Evolutionary conservation across 2,329 filamentous ascomycete species (phyloP).

Genomic region (Epichloe glyceriae): DNA sequence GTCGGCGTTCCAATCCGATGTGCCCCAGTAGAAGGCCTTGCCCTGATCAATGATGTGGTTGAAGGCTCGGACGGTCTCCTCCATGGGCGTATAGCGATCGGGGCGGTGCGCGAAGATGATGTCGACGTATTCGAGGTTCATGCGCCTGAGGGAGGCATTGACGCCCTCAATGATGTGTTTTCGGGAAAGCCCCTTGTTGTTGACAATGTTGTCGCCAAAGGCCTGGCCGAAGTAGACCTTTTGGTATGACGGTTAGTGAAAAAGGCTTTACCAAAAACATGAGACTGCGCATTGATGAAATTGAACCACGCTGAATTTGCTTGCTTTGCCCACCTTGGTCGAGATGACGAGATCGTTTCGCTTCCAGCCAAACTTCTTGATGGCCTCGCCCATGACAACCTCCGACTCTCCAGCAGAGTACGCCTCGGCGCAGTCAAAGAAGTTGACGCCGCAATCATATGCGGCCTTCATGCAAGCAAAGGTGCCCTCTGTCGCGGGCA

Average conservation of each 20-base stretch:
- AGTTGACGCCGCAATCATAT: slow-evolving; percentile 47
- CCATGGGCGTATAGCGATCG: slow-evolving; percentile 55
- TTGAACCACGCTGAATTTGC: background rate
- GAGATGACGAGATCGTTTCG: slow-evolving; percentile 47
- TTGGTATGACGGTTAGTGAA: background rate
- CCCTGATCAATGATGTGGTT: slow-evolving; percentile 56
- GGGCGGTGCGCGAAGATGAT: slow-evolving; percentile 57
- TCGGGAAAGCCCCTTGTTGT: slow-evolving; percentile 53
- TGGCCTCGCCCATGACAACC: slow-evolving; percentile 47
- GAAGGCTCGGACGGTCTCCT: slow-evolving; percentile 58
- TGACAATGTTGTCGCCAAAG: slow-evolving; percentile 48
- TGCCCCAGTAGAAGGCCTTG: slow-evolving; percentile 60
- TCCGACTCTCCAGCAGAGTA: slow-evolving; percentile 50
- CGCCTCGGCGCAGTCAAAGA: slow-evolving; percentile 47
- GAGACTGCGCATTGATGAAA: no score
- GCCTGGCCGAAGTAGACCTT: slow-evolving; percentile 52
- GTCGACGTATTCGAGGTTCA: slow-evolving; percentile 50
- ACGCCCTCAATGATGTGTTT: slow-evolving; percentile 60
- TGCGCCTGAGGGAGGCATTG: slow-evolving; percentile 42
- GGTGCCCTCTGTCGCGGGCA: slow-evolving; percentile 21
- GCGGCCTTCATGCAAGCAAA: slow-evolving; percentile 50
- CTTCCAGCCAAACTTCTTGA: slow-evolving; percentile 48
- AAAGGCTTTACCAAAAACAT: background rate
- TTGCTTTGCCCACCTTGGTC: slow-evolving; percentile 34
- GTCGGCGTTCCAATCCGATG: slow-evolving; percentile 52